A percentile compares a stretch with the other conserved stretches of the same genome.
These are phyloP conservation scores for Globisporangium barbulae DNA, from an alignment of 352 stramenopile genomes.

Conservation along the genomic window DNA sequence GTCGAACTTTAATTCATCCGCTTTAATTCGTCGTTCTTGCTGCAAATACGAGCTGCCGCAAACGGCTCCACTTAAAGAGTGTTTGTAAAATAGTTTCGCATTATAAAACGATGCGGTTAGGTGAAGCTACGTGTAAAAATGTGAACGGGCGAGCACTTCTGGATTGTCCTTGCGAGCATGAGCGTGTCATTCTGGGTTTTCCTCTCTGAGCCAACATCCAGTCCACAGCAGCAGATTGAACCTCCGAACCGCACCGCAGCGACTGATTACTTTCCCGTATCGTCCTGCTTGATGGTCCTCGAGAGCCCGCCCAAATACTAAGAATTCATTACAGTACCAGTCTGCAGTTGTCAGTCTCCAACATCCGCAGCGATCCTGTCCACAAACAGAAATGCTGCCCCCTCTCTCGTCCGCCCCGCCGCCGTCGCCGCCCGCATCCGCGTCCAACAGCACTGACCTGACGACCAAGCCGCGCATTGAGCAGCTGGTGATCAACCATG, in stretches of 20 bases:
- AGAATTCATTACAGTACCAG: neutral
- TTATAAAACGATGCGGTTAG: no score
- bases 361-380: neutral
- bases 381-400: conserved; percentile 8
- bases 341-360: neutral
- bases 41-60: no score
- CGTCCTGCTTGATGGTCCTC: neutral
- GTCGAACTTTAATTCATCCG: no score
- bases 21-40: no score
- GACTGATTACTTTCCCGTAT: neutral
- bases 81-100: no score
- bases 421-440: neutral
- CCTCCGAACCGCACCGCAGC: neutral
- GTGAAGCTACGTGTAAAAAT: no score
- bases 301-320: neutral
- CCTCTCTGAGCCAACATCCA: neutral
- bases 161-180: no score
- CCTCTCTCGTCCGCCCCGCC: conserved; percentile 4
- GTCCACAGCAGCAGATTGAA: neutral
- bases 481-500: conserved; percentile 52
- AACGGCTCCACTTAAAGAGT: no score
- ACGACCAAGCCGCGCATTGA: conserved; percentile 26
- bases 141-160: no score
- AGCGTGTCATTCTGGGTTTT: neutral
- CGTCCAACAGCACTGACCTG: conserved; percentile 1